A percentile compares a stretch with the other conserved stretches of the same genome.
phyloP scores from a whole-genome alignment of 2,329 filamentous ascomycete genomes.

The Scleromitrula shiraiana region DNA sequence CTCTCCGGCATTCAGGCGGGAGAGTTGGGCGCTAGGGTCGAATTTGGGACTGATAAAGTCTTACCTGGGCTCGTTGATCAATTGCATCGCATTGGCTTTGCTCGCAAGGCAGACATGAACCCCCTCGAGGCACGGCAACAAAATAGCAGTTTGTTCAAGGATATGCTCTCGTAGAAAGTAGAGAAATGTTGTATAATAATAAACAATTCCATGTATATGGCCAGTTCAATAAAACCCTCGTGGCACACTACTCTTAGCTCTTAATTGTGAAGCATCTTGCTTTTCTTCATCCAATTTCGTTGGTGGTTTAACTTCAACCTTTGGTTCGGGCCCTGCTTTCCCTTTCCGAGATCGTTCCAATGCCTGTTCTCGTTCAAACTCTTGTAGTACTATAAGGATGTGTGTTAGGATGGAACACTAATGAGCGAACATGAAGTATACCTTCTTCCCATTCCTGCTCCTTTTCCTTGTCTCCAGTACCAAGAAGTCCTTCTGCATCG shows the following conservation, averaged over 20 bases:
- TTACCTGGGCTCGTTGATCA: conserved; percentile 49
- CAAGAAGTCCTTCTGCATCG: conserved; percentile 75
- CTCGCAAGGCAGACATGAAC: conserved; percentile 24
- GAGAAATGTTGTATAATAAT: conserved; percentile 18
- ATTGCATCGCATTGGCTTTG: conserved; percentile 30
- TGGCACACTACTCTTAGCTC: conserved; percentile 21
- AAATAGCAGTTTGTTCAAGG: conserved; percentile 41
- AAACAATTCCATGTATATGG: conserved; percentile 4
- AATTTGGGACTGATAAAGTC: conserved; percentile 49
- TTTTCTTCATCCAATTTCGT: conserved; percentile 1
- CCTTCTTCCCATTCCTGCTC: conserved; percentile 87
- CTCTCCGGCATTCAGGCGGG: conserved; percentile 45
- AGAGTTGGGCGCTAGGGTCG: conserved; percentile 45
- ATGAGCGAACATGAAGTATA: conserved; percentile 34
- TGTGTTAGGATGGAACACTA: not conserved
- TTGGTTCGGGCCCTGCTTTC: conserved; percentile 19
- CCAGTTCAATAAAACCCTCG: conserved; percentile 26
- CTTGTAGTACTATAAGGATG: conserved; percentile 46
- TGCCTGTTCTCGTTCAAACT: conserved; percentile 54
- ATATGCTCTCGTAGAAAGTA: conserved; percentile 46
- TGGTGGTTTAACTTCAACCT: not conserved
- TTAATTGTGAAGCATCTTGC: conserved; percentile 8
- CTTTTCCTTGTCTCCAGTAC: conserved; percentile 64
- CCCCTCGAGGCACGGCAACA: conserved; percentile 14
- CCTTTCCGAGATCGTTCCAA: conserved; percentile 28